These are phyloP conservation scores for Sonneratia alba DNA, from an alignment of 345 rosid species.

Conservation along the genomic window DNA sequence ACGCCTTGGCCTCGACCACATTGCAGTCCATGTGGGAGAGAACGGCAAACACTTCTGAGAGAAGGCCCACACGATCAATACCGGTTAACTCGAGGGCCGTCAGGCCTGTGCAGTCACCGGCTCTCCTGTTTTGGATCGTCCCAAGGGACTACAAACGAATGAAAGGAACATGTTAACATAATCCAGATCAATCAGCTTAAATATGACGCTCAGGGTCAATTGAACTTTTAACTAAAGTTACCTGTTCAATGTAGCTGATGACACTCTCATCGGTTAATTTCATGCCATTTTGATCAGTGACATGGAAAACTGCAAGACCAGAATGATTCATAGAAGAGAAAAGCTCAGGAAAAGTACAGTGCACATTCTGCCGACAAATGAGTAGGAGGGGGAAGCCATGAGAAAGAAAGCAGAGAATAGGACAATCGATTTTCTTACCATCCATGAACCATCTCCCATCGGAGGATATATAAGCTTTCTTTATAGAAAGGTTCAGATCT, in stretches of 20 bases:
- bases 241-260: conserved; percentile 44
- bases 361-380: too few species aligned
- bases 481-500: conserved; percentile 84
- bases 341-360: too few species aligned
- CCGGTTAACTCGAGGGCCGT: conserved; percentile 40
- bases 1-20: conserved; percentile 41
- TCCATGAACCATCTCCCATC: too few species aligned
- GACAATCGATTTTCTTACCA: too few species aligned
- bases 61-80: conserved; percentile 36
- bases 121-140: conserved; percentile 23
- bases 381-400: too few species aligned
- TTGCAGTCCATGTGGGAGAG: conserved; percentile 34
- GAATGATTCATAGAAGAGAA: background rate
- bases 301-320: conserved; percentile 33
- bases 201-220: background rate
- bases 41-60: conserved; percentile 43
- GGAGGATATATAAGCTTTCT: conserved; percentile 45
- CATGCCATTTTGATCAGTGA: conserved; percentile 38
- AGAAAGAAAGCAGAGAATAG: too few species aligned
- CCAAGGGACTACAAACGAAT: conserved; percentile 26
- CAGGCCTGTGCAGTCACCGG: conserved; percentile 24
- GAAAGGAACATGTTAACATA: background rate
- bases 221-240: background rate
- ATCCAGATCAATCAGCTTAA: background rate
- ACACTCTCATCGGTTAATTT: conserved; percentile 38